Base-by-base conservation (phyloP, 768 basidiomycete species). In the Rhodotorula graminis region DNA sequence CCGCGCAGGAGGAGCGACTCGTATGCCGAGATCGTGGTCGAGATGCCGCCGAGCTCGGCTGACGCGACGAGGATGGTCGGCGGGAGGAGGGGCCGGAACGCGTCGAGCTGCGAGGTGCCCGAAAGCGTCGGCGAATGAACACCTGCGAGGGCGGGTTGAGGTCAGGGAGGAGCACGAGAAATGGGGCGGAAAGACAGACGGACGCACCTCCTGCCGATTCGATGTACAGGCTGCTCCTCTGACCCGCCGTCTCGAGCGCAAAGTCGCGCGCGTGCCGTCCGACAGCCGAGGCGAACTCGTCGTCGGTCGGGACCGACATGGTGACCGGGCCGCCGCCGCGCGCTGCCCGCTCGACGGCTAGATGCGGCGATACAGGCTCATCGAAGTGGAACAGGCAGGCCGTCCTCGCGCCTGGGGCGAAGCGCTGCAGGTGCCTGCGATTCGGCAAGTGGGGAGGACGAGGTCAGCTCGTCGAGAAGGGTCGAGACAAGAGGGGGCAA, bases 201-300 rank as follows among this genome's bases (percentile, higher is more conserved):
- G n/a, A 76, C 87, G 84, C 81, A 92, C 94, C 95, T 86, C 95
- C 95, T 23, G 94, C 95, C 16, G 95, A 94, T 81, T 98, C 95
- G 59, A 97, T 82, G 77, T 89, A 97, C 84, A 93, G 85, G 77
- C 89, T 77, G 42, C 82, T 80, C 14, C 76, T 44, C 9, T 52
- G n/a, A 2, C 33, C 77, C 61, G n/a, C 64, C 25, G 29, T 75
- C 33, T 59, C 62, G 14, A 11, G 55, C 16, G 88, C 88, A 77
- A 86, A 86, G 37, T 81, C 72, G 47, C 84, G 83, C n/a, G 91
- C 86, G 75, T 90, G 85, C 50, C 82, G 81, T 2, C 67, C 65
- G 15, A 74, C 63, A 29, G 69, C 74, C 0, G 55, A 25, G 7
- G 64, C 64, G 40, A 73, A 78, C 76, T 77, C 64, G 76, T 77